Evolutionary conservation across 352 stramenopile species (phyloP).

Genomic region (Globisporangium spiculum): DNA sequence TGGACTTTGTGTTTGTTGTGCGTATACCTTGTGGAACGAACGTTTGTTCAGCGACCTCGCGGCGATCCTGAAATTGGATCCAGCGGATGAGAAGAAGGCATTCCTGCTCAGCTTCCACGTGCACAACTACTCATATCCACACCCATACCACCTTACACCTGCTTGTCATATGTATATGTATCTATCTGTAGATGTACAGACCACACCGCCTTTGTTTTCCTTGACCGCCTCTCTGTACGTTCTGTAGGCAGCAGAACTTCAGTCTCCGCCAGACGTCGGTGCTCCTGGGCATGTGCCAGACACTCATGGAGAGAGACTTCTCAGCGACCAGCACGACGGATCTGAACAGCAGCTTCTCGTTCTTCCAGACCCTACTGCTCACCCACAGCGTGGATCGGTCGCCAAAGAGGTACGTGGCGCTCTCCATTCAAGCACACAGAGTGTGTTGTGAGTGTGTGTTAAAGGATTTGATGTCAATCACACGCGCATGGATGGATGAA

Average conservation of each 20-base stretch:
- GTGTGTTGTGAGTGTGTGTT: not conserved
- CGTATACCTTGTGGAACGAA: slow-evolving; percentile 3
- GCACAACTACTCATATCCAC: slow-evolving; percentile 70
- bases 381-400: slow-evolving; percentile 66
- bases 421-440: not conserved
- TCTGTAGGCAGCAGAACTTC: slow-evolving; percentile 66
- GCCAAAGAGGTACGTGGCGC: slow-evolving; percentile 47
- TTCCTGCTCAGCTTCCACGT: slow-evolving; percentile 56
- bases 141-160: not conserved
- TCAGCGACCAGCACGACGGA: slow-evolving; percentile 36
- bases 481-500: not conserved
- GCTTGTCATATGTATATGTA: not conserved
- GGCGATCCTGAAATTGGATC: slow-evolving; percentile 49
- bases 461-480: not conserved
- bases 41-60: slow-evolving; percentile 32
- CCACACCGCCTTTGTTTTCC: not conserved
- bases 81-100: slow-evolving; percentile 30
- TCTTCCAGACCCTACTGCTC: slow-evolving; percentile 62
- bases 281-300: slow-evolving; percentile 64
- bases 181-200: not conserved
- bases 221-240: slow-evolving; percentile 29
- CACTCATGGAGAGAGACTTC: slow-evolving; percentile 64
- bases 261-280: slow-evolving; percentile 53
- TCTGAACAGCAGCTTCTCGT: slow-evolving; percentile 47
- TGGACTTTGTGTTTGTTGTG: not conserved